Conservation (phyloP, 192 early-diverging fungal species). For the Linnemannia hyalina region DNA sequence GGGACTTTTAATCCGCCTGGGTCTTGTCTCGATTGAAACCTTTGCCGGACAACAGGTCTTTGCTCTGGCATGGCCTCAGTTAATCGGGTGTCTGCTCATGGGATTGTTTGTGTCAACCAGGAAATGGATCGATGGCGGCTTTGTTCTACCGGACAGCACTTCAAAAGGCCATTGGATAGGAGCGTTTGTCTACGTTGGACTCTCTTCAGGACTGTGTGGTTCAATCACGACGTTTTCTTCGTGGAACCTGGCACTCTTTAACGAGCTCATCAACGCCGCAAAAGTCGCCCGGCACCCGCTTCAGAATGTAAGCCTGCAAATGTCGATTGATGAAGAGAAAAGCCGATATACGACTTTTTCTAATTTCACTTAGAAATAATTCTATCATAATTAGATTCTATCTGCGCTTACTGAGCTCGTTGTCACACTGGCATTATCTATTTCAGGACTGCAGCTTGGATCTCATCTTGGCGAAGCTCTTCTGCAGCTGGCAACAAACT, state of each 20-base stretch:
- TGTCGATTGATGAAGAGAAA: not conserved
- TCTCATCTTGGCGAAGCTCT: constrained; percentile 58
- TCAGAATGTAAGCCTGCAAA: constrained; percentile 55
- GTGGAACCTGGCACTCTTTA: constrained; percentile 74
- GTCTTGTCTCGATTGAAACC: constrained; percentile 64
- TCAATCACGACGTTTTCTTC: constrained; percentile 89
- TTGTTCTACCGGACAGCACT: constrained; percentile 33
- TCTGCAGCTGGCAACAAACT: constrained; percentile 3
- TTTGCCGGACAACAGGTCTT: constrained; percentile 74
- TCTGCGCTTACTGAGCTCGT: constrained; percentile 59
- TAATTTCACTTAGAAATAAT: not conserved
- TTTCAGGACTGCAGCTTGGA: constrained; percentile 61
- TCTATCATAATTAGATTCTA: constrained; percentile 33
- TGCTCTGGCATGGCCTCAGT: constrained; percentile 73
- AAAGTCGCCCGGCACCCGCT: constrained; percentile 27
- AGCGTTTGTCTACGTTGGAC: constrained; percentile 62
- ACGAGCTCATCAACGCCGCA: constrained; percentile 55
- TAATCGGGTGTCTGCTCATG: constrained; percentile 77
- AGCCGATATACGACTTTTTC: not conserved
- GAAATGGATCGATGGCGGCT: constrained; percentile 28
- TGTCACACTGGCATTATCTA: constrained; percentile 63
- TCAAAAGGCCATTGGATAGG: constrained; percentile 46
- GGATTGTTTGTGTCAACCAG: constrained; percentile 57
- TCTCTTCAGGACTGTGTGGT: constrained; percentile 82
- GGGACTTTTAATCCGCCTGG: constrained; percentile 74